These are phyloP conservation scores for Vanrija sp. DNA, from an alignment of 1,284 basidiomycete genomes.

Conservation along the genomic window DNA sequence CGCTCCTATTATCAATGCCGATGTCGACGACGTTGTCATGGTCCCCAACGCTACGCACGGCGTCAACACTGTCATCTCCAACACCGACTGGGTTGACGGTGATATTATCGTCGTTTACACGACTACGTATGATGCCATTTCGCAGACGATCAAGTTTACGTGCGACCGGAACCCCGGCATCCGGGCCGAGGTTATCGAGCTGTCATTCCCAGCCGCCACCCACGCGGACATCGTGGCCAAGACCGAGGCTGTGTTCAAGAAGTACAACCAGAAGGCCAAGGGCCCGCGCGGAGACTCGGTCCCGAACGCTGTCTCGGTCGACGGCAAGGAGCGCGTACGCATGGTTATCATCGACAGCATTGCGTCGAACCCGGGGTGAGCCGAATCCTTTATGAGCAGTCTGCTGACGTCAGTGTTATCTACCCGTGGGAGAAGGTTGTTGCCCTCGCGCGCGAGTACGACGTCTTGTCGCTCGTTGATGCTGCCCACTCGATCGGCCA, in stretches of 20 bases:
- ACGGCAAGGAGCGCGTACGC: conserved; percentile 43
- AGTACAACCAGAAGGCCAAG: conserved; percentile 26
- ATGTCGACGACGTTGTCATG: conserved; percentile 62
- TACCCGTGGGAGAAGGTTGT: conserved; percentile 79
- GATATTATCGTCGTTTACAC: conserved; percentile 56
- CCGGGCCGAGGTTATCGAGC: conserved; percentile 53
- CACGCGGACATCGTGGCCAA: conserved; percentile 58
- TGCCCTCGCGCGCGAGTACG: conserved; percentile 63
- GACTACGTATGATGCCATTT: conserved; percentile 65
- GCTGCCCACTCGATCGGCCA: conserved; percentile 77
- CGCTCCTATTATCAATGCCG: conserved; percentile 60
- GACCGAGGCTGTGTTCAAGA: conserved; percentile 53
- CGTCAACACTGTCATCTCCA: conserved; percentile 62
- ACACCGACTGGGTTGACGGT: conserved; percentile 57
- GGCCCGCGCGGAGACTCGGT: neutral
- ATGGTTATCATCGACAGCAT: conserved; percentile 76
- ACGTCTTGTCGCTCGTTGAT: conserved; percentile 69
- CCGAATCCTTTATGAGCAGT: neutral
- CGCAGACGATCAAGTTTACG: conserved; percentile 59
- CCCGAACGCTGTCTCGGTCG: conserved; percentile 31
- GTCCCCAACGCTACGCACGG: conserved; percentile 64
- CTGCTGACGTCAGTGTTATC: conserved; percentile 37
- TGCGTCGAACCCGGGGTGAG: conserved; percentile 59
- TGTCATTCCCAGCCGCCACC: conserved; percentile 61
- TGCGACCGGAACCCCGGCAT: conserved; percentile 60